Conservation (phyloP, 2,329 filamentous ascomycete species). For the Diaporthe caulivora region DNA sequence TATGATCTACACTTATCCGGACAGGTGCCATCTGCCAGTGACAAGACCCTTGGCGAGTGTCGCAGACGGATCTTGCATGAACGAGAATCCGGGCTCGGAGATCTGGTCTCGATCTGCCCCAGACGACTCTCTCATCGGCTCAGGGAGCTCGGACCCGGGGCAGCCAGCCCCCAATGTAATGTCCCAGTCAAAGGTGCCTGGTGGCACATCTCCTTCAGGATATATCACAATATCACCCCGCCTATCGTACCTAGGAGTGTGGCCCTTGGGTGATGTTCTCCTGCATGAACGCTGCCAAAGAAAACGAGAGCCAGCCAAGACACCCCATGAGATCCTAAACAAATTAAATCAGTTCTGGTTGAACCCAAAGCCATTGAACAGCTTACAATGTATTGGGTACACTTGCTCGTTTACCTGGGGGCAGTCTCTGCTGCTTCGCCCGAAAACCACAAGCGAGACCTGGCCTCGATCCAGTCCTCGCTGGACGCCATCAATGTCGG, state of each 20-base stretch:
- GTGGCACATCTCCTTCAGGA: neutral
- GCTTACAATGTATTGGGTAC: slow-evolving; percentile 9
- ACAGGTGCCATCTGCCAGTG: slow-evolving; percentile 25
- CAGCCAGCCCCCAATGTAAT: neutral
- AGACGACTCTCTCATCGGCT: neutral
- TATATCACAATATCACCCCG: slow-evolving; percentile 1
- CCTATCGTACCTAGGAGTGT: neutral
- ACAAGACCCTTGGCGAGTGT: slow-evolving; percentile 4
- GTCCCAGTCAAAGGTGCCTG: neutral
- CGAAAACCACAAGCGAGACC: slow-evolving; percentile 8
- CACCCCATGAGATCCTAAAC: neutral
- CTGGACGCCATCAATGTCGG: slow-evolving; percentile 32
- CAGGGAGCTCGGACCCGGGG: neutral
- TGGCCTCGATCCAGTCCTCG: slow-evolving; percentile 25
- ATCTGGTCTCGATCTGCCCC: slow-evolving; percentile 13
- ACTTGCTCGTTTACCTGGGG: neutral
- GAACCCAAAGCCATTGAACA: neutral
- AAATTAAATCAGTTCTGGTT: neutral
- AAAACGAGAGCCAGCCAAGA: neutral
- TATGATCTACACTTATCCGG: slow-evolving; percentile 10
- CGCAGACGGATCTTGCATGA: slow-evolving; percentile 15
- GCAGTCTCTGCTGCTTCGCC: neutral
- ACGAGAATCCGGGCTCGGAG: neutral
- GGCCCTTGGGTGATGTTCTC: neutral
- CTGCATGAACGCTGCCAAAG: neutral